Evolutionary conservation across 257 asterid genomes (phyloP), one percentile per base, ranked within the genome.

Genomic region (Mentha longifolia): DNA sequence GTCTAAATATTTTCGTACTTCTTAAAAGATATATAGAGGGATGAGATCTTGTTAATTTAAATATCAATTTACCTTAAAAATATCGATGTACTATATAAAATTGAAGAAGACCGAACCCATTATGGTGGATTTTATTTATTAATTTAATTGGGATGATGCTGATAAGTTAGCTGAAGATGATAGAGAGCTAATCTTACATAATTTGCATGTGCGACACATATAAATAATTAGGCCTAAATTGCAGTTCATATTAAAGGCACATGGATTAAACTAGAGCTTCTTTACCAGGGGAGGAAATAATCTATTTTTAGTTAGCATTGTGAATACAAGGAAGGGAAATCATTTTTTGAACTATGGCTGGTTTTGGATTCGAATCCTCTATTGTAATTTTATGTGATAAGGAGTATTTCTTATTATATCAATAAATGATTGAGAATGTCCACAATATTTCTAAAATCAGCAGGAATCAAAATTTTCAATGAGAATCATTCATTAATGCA

Each of bases 191-290:
- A 68, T 68, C 19, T 15, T 8, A 8, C 65, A 22, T 25, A 20
- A 30, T 25, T 41, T 25, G 74, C 41, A 25, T 68, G 74, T 68
- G 64, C 64, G 2, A 54, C 31, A 9, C 7, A 25, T 20, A 55
- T 20, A 68, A 68, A 30, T 41, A 68, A 68, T 68, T 68, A 20
- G 65, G 57, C 56, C 65, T 70, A 45, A 58, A 45, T 11, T 45
- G 59, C 58, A 70, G 4, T 70, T 70, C 74, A 70, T 57, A 9
- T 55, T 67, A 52, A 51, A 50, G 20, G 31, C 45, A 50, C 41
- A 55, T 54, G 73, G 74, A 17, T 55, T 68, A 56, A 55, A 16
- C 56, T 55, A 41, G 43, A 25, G 31, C 65, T 58, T 58, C 33
- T 57, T 17, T 14, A 28, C 22, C 0, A 7, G 58, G 74, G 3